Evolutionary conservation across 306 rosid genomes (phyloP).

Genomic region (Trifolium subterraneum): DNA sequence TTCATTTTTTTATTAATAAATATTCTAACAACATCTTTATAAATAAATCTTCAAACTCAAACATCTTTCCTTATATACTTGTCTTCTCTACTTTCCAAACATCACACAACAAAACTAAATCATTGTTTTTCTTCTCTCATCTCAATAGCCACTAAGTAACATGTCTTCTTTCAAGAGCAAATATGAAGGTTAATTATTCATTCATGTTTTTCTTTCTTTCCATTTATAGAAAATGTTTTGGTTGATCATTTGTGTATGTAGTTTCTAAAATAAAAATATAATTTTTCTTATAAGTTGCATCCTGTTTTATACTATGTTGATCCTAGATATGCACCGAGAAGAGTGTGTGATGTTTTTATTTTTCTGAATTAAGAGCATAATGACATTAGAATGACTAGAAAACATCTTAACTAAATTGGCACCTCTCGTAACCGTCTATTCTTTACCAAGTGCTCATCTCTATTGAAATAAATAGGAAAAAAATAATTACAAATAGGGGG

Average conservation of each 20-base stretch:
- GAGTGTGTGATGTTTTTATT: too few relatives aligned
- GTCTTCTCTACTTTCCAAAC: conserved; percentile 26
- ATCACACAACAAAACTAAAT: background rate
- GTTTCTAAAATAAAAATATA: conserved; percentile 13
- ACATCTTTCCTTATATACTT: background rate
- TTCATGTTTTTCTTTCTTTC: background rate
- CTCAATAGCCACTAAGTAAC: background rate
- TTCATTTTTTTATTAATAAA: conserved; percentile 18
- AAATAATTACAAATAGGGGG: too few relatives aligned
- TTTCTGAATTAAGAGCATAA: too few relatives aligned
- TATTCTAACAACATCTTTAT: conserved; percentile 24
- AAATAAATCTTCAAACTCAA: conserved; percentile 11
- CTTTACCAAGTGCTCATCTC: too few relatives aligned
- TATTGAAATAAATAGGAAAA: too few relatives aligned
- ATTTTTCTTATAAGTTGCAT: background rate
- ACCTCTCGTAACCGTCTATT: too few relatives aligned
- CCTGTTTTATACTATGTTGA: background rate
- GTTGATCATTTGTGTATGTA: background rate
- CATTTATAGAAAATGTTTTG: background rate
- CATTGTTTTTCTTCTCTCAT: conserved; percentile 4
- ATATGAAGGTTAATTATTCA: conserved; percentile 56
- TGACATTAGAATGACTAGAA: too few relatives aligned
- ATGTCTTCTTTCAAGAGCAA: conserved; percentile 84
- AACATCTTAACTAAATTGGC: too few relatives aligned
- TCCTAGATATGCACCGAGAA: background rate